These are phyloP conservation scores for Yamadazyma kitorensis DNA, from an alignment of 805 yeast genomes.

Conservation along the genomic window DNA sequence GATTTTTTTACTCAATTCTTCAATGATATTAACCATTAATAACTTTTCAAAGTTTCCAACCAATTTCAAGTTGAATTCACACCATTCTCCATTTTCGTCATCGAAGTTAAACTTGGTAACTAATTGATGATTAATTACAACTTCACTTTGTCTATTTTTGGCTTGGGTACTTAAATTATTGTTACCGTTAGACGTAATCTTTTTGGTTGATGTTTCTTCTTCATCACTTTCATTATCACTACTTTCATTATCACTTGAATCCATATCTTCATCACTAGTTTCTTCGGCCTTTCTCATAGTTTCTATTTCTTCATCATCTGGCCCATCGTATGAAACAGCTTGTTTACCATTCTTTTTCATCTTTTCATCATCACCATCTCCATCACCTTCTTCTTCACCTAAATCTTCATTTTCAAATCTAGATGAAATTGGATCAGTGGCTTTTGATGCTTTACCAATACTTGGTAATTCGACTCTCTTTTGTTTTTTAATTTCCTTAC, in stretches of 20 bases:
- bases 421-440: slow-evolving; percentile 37
- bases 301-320: slow-evolving; percentile 93
- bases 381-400: slow-evolving; percentile 11
- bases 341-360: slow-evolving; percentile 67
- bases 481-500: slow-evolving; percentile 81
- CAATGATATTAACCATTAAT: slow-evolving; percentile 95
- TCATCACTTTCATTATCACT: slow-evolving; percentile 24
- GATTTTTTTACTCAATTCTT: slow-evolving; percentile 82
- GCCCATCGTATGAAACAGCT: slow-evolving; percentile 89
- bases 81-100: slow-evolving; percentile 86
- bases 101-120: slow-evolving; percentile 85
- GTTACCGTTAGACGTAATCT: slow-evolving; percentile 4
- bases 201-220: slow-evolving; percentile 17
- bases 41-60: slow-evolving; percentile 81
- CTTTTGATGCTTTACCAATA: slow-evolving; percentile 67
- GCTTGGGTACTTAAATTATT: slow-evolving; percentile 54
- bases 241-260: slow-evolving; percentile 35
- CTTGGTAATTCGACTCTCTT: slow-evolving; percentile 58
- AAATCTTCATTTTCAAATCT: slow-evolving; percentile 13
- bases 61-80: slow-evolving; percentile 81
- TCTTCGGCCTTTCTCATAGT: slow-evolving; percentile 82
- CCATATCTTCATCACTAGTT: slow-evolving; percentile 67
- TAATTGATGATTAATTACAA: slow-evolving; percentile 68
- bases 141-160: slow-evolving; percentile 81
- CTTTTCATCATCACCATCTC: slow-evolving; percentile 45